A percentile compares a stretch with the other conserved stretches of the same genome.
Conservation (phyloP, 1,139 yeast species). For the Scheffersomyces lignicola region DNA sequence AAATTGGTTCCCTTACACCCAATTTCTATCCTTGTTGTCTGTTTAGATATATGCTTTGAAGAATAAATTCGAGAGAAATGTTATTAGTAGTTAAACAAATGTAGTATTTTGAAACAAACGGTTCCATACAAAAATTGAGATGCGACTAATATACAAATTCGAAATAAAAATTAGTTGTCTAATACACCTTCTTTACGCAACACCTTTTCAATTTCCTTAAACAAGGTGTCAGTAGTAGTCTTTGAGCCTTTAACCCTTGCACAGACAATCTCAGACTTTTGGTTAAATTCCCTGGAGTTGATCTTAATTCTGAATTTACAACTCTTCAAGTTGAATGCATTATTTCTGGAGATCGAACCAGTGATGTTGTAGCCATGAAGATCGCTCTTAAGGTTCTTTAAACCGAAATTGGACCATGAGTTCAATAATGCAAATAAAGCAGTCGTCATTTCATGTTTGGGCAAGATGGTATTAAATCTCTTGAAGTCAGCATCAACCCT, state of each 20-base stretch:
- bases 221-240: slow-evolving; percentile 43
- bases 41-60: too few species aligned
- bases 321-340: slow-evolving; percentile 62
- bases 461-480: slow-evolving; percentile 44
- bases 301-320: slow-evolving; percentile 63
- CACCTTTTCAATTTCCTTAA: slow-evolving; percentile 49
- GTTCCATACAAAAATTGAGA: slow-evolving; percentile 2
- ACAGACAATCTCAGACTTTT: slow-evolving; percentile 48
- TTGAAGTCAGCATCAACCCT: slow-evolving; percentile 31
- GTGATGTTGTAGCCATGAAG: slow-evolving; percentile 46
- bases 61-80: too few species aligned
- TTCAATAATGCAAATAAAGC: slow-evolving; percentile 62
- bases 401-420: slow-evolving; percentile 73
- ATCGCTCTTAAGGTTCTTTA: slow-evolving; percentile 54
- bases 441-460: slow-evolving; percentile 58
- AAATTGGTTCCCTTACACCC: slow-evolving; percentile 2
- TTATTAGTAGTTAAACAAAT: not conserved
- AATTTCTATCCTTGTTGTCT: not conserved
- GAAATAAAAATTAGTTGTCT: slow-evolving; percentile 20
- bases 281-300: slow-evolving; percentile 37
- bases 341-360: slow-evolving; percentile 62
- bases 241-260: slow-evolving; percentile 47
- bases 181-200: slow-evolving; percentile 48
- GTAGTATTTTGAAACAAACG: slow-evolving; percentile 2
- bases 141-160: slow-evolving; percentile 5